Base-by-base conservation (phyloP, 805 yeast species). In the Brettanomyces anomalus region DNA sequence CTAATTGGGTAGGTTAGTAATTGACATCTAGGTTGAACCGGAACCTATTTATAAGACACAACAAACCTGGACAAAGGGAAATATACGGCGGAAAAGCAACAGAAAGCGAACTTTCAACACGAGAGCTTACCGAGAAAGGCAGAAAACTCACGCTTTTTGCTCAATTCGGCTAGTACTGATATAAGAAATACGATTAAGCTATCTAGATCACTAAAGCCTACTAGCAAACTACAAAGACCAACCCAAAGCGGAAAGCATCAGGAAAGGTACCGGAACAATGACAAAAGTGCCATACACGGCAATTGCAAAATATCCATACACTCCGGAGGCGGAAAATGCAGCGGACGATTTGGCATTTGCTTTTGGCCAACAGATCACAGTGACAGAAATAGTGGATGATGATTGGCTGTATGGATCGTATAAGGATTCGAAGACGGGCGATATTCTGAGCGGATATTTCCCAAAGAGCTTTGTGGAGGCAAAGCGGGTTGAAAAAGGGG, bases 321-420 rank as follows among this genome's bases (percentile, higher is more conserved):
- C 56, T 1, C 65, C 65, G 14, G 61, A 55, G 33, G 57, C 57
- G 3, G 64, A 50, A n/a, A 86, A 81, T 41, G 86, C 77, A 49
- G 86, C 79, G 24, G 97, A 93, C 58, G 98, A 90, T 60, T 71
- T 90, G 57, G 68, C 74, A 30, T 89, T 90, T 52, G 59, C 61
- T 0, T 75, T 67, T 4, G 89, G 84, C 17, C 87, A 84, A 58
- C 49, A 74, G 24, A 81, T 90, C 49, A 75, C 78, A 3, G 96
- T 90, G 21, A 77, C 81, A 4, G 77, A 76, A 33, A 70, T 85
- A 42, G 96, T 87, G 51, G 97, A 90, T 60, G 95, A 80, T 5
- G 96, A 89, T 49, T 93, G 97, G 97, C 83, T 76, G 56, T 67
- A 74, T 33, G 98, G 98, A 3, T 65, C 70, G 4, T 83, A 74